phyloP scores from a whole-genome alignment of 805 yeast species.

The Trichomonascus vanleenenianus region DNA sequence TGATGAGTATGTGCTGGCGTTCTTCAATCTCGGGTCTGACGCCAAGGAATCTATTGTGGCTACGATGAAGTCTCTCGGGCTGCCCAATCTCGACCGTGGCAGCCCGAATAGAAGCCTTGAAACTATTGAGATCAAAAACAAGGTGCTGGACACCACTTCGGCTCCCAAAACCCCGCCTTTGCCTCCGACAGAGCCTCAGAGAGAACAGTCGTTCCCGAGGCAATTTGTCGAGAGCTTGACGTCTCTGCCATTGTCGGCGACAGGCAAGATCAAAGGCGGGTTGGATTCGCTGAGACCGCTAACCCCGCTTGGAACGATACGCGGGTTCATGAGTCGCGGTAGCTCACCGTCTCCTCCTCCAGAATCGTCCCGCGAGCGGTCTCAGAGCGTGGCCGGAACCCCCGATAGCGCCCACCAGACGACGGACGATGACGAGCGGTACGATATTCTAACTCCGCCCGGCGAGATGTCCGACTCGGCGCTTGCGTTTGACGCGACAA shows the following conservation, averaged over 20 bases:
- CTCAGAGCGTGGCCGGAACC: not conserved
- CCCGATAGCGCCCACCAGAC: not conserved
- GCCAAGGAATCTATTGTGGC: conserved; percentile 17
- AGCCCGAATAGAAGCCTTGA: no score
- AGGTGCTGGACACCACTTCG: conserved; percentile 6
- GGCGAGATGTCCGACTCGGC: not conserved
- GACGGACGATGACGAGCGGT: not conserved
- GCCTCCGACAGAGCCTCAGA: no score
- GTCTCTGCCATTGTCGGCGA: no score
- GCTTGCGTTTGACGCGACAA: not conserved
- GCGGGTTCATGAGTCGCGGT: no score
- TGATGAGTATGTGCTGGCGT: conserved; percentile 66
- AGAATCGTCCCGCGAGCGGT: not conserved
- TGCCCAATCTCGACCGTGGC: conserved; percentile 1
- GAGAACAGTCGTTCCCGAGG: no score
- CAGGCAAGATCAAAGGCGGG: no score
- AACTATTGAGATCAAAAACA: not conserved
- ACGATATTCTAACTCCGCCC: conserved; percentile 1
- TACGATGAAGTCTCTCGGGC: conserved; percentile 9
- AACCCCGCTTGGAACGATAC: not conserved
- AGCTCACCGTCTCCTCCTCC: no score
- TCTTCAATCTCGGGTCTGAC: conserved; percentile 37
- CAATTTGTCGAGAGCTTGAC: no score
- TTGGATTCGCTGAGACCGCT: not conserved
- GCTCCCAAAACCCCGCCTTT: no score